Evolutionary conservation across 225 moss, liverwort and hornwort species (phyloP).

Genomic region (Neckera pumila): DNA sequence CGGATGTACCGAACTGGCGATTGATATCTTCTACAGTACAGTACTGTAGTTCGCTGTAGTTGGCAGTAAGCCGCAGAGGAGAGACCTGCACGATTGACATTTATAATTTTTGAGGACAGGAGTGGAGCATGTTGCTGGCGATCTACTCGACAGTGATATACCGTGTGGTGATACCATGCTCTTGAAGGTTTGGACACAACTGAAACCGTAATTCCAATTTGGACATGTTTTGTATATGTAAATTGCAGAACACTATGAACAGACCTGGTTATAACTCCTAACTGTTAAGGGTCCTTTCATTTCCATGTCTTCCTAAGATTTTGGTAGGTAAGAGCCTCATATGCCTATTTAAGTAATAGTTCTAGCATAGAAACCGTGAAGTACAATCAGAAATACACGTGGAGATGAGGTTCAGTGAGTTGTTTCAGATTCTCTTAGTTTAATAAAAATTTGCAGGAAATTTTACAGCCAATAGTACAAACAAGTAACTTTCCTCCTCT

Average conservation of each 20-base stretch:
- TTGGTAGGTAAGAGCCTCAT: neutral
- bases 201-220: neutral
- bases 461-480: neutral
- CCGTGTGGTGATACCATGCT: slow-evolving; percentile 13
- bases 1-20: neutral
- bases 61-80: neutral
- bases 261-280: neutral
- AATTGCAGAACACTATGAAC: neutral
- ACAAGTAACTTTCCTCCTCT: neutral
- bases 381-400: neutral
- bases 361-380: neutral
- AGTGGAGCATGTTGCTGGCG: slow-evolving; percentile 15
- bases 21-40: neutral
- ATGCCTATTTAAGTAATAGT: neutral
- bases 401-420: neutral
- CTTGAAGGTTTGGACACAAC: slow-evolving; percentile 1
- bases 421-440: neutral
- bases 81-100: neutral
- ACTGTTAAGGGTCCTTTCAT: neutral
- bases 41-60: neutral
- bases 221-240: neutral
- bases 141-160: neutral
- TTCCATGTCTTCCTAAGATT: neutral
- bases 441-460: neutral
- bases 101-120: neutral